Conservation (phyloP, 1,284 basidiomycete species). For the Pterulicium gracile region DNA sequence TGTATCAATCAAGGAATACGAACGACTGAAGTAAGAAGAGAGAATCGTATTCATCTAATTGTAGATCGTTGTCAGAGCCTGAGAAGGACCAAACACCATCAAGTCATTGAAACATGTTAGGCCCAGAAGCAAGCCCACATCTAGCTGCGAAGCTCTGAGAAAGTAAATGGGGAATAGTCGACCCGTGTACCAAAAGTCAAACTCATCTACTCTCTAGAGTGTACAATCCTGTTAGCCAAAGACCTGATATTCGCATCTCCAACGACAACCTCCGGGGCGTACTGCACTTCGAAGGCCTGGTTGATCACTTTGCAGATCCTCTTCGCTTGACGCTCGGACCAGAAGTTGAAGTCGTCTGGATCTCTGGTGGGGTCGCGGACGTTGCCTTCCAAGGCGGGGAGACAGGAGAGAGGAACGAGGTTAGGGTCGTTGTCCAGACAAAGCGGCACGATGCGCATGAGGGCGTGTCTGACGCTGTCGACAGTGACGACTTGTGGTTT, state of each 20-base stretch:
- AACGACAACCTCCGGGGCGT: constrained; percentile 81
- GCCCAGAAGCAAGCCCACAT: no score
- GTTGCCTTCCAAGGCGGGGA: constrained; percentile 6
- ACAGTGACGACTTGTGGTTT: constrained; percentile 54
- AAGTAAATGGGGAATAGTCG: no score
- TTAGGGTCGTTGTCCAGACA: constrained; percentile 81
- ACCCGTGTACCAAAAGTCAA: no score
- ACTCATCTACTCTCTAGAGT: constrained; percentile 41
- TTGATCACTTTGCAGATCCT: constrained; percentile 74
- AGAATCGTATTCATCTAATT: no score
- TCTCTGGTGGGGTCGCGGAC: constrained; percentile 41
- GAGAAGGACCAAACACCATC: no score
- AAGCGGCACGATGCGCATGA: constrained; percentile 72
- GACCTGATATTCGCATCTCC: constrained; percentile 86
- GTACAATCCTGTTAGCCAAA: constrained; percentile 75
- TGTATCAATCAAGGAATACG: no score
- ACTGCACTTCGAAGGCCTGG: constrained; percentile 80
- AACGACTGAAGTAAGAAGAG: no score
- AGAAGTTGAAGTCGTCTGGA: constrained; percentile 90
- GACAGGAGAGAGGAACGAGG: constrained; percentile 67
- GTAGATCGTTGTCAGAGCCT: no score
- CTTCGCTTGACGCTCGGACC: constrained; percentile 82
- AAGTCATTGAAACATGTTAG: no score
- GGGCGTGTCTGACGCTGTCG: constrained; percentile 48
- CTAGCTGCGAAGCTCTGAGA: no score